Base-by-base conservation (phyloP, 2,329 filamentous ascomycete species). In the Taxawa tesnikishii region DNA sequence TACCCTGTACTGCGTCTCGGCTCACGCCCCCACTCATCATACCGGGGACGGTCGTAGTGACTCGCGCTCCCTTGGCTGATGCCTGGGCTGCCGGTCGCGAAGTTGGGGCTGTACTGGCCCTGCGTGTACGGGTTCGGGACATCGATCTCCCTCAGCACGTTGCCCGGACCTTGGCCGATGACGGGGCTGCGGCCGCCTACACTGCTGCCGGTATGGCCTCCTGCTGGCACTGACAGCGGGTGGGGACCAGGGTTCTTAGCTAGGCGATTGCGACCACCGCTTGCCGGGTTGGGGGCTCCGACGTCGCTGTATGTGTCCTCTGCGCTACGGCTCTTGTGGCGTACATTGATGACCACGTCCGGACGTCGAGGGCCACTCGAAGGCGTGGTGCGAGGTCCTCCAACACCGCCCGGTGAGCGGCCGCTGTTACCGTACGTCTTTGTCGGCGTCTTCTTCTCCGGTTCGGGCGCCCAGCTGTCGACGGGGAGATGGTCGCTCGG, bases 401-500 rank as follows among this genome's bases (percentile, higher is more conserved):
- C 15, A 17, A 33, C 17, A 26, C 41, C 15, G 34, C 44, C 13
- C 47, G 53, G 50, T 12, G 51, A 49, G 3, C 49, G 43, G 12
- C 54, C 50, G 12, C 51, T 42, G 6, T 51, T 51, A 4, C 51
- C 51, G 29, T 55, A 55, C 6, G 47, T 48, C 37, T 54, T 54
- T 17, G 40, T 46, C 2, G 51, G 50, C 4, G 45, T 49, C 36
- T 76, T 79, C 14, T 68, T 66, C 43, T 82, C 77, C 0, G 80
- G 80, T 46, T 85, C 80, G 0, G 80, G 79, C 2, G 80, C 80
- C 79, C 79, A 85, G 2, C 73, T 73, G 34, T 82, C 75, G 50
- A 83, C 71, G 0, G 82, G 82, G 10, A 87, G 63, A 48, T 87
- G 81, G 52, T 88, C 82, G 1, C 79, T 83, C 1, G 82, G 82